phyloP scores from a whole-genome alignment of 176 grass and related monocot species.

The Hordeum marinum region DNA sequence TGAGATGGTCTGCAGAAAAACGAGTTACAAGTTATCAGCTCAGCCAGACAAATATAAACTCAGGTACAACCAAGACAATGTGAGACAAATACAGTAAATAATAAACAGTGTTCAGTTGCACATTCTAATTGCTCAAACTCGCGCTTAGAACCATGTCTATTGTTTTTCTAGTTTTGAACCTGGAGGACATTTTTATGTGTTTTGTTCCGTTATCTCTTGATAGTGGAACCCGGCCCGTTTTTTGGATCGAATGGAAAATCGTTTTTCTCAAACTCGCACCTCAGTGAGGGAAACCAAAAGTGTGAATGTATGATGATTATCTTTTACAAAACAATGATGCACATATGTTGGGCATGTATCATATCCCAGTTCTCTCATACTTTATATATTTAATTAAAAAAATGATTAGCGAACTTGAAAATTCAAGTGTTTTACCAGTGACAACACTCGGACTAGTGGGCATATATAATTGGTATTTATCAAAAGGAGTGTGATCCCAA shows the following conservation, averaged over 20 bases:
- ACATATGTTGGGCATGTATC: neutral
- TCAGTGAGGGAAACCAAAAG: neutral
- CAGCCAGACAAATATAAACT: neutral
- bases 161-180: too few species aligned
- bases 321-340: neutral
- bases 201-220: too few species aligned
- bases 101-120: neutral
- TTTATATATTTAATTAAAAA: neutral
- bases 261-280: neutral
- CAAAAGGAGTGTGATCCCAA: neutral
- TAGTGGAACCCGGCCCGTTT: too few species aligned
- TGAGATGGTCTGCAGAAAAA: slow-evolving; percentile 45
- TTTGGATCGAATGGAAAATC: too few species aligned
- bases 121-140: neutral
- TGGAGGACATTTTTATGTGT: too few species aligned
- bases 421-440: neutral
- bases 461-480: neutral
- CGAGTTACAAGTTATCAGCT: slow-evolving; percentile 1
- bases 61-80: neutral
- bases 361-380: neutral
- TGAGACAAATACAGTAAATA: neutral
- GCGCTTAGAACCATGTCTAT: too few species aligned
- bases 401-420: neutral
- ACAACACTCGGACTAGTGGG: neutral
- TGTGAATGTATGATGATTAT: neutral